A percentile compares a stretch with the other conserved stretches of the same genome.
phyloP scores from a whole-genome alignment of 805 yeast species.

The Ogataea saltuana region DNA sequence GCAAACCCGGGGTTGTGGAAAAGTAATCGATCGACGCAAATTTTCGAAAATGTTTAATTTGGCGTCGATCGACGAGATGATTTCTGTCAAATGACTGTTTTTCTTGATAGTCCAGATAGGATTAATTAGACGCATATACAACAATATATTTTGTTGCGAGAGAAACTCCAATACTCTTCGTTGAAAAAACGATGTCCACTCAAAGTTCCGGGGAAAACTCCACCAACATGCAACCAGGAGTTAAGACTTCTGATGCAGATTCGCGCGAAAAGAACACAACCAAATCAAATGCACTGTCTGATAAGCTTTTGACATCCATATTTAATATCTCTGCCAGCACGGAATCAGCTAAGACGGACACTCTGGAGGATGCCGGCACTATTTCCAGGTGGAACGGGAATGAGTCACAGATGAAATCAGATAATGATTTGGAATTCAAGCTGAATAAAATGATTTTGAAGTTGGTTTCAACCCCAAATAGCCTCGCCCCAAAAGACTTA shows the following conservation, averaged over 20 bases:
- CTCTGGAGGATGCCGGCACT: no score
- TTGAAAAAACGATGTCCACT: no score
- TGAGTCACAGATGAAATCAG: no score
- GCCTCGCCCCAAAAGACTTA: constrained; percentile 3
- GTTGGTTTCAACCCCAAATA: not conserved
- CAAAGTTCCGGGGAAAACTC: not conserved
- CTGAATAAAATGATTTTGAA: constrained; percentile 15
- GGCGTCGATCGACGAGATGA: not conserved
- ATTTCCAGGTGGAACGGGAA: no score
- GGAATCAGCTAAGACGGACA: no score
- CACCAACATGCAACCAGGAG: no score
- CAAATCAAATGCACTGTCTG: not conserved
- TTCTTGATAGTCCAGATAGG: not conserved
- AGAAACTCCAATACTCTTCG: no score
- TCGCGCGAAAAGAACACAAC: not conserved
- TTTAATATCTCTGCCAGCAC: constrained; percentile 9
- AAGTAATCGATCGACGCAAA: no score
- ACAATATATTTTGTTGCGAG: not conserved
- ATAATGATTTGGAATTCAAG: constrained; percentile 23
- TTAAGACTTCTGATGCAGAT: no score
- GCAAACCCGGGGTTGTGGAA: not conserved
- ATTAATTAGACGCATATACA: constrained; percentile 6
- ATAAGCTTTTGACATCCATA: constrained; percentile 5
- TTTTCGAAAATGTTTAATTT: no score
- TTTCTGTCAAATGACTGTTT: constrained; percentile 1